phyloP scores from a whole-genome alignment of 2,329 filamentous ascomycete genomes.

The Cryphonectria nitschkei region DNA sequence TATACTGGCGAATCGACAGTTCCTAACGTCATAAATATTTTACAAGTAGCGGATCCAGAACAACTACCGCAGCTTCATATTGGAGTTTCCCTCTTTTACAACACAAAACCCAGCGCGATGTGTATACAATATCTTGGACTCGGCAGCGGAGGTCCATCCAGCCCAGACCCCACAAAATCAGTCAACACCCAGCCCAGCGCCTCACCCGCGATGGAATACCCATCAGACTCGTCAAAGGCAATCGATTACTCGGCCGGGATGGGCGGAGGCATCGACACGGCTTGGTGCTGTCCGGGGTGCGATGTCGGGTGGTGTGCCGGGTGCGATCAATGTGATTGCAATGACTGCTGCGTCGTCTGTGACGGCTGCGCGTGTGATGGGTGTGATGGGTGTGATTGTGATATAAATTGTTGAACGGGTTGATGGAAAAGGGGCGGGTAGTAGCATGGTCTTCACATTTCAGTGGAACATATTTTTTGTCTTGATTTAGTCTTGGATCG shows the following conservation, averaged over 20 bases:
- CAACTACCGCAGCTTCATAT: background rate
- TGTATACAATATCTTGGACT: background rate
- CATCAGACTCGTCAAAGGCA: background rate
- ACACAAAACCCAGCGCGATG: background rate
- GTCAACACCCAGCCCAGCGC: background rate
- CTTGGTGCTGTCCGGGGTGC: slow-evolving; percentile 3
- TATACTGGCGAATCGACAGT: background rate
- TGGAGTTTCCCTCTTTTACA: background rate
- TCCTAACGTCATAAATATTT: background rate
- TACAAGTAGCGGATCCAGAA: background rate
- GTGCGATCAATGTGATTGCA: background rate
- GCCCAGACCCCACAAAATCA: background rate
- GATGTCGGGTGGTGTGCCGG: too few species aligned
- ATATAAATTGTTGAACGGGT: background rate
- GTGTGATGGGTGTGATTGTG: background rate
- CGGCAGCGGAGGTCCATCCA: background rate
- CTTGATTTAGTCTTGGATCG: background rate
- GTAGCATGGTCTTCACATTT: background rate
- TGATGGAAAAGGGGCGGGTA: too few species aligned
- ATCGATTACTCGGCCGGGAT: background rate
- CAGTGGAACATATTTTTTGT: background rate
- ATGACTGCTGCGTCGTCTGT: background rate
- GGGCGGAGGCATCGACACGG: background rate
- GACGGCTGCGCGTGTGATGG: background rate
- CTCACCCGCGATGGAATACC: slow-evolving; percentile 5